phyloP scores from a whole-genome alignment of 495 filamentous ascomycete species.

The Alectoria sarmentosa region DNA sequence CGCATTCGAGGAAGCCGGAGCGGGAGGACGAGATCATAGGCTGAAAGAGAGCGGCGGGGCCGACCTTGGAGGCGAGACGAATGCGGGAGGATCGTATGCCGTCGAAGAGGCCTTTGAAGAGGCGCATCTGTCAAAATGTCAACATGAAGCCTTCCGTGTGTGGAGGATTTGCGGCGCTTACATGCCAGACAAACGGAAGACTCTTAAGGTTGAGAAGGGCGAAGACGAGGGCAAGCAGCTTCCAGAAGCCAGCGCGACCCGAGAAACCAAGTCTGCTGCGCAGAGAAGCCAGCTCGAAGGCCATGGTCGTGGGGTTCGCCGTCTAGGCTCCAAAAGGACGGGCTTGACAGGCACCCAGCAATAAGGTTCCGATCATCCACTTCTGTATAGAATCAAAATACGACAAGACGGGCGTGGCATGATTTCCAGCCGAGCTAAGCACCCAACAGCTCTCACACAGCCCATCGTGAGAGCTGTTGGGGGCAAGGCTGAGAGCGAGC shows the following conservation, averaged over 20 bases:
- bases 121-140: slow-evolving; percentile 15
- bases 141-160: not conserved
- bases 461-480: too few relatives aligned
- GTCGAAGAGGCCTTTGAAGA: slow-evolving; percentile 18
- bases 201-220: slow-evolving; percentile 55
- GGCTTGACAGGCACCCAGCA: too few relatives aligned
- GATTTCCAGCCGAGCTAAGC: too few relatives aligned
- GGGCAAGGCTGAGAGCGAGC: too few relatives aligned
- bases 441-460: too few relatives aligned
- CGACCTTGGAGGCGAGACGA: slow-evolving; percentile 7
- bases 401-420: too few relatives aligned
- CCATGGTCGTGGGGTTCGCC: too few relatives aligned
- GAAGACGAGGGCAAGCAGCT: slow-evolving; percentile 44
- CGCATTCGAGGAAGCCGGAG: slow-evolving; percentile 46
- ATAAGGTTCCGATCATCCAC: too few relatives aligned
- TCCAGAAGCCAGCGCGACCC: slow-evolving; percentile 35
- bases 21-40: slow-evolving; percentile 47
- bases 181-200: slow-evolving; percentile 57
- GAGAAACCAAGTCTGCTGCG: slow-evolving; percentile 9
- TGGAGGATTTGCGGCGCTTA: slow-evolving; percentile 32
- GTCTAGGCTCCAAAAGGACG: too few relatives aligned
- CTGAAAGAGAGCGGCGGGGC: slow-evolving; percentile 41
- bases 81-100: slow-evolving; percentile 18
- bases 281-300: too few relatives aligned
- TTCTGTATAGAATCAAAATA: too few relatives aligned